Evolutionary conservation across 1,139 yeast species (phyloP), one percentile per base, ranked within the genome.

Genomic region (Kodamaea sp.): DNA sequence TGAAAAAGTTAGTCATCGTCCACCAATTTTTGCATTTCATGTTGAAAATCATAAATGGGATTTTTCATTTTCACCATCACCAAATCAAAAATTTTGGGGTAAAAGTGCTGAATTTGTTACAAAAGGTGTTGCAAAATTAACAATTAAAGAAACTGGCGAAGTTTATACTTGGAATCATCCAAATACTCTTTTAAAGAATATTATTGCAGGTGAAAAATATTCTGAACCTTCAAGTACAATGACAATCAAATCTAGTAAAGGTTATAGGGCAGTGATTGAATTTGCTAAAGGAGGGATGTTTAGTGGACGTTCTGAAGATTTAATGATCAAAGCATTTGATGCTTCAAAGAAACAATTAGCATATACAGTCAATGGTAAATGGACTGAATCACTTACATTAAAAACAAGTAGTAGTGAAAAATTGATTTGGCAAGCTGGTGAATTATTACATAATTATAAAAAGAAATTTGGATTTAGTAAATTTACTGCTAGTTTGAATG

Each of bases 41-140:
- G 88, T 80, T 5, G 96, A 90, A 45, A 71, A 87, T 15, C 62
- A 65, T 8, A 63, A 73, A 25, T 92, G 98, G 97, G 77, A 78
- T n/a, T 67, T 88, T 36, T 73, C 75, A 34, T 87, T 81, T 57
- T 75, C 85, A 8, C 80, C 94, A 2, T 72, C 81, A 26, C 97
- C 98, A 0, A 75, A 79, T 25, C 97, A 90, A 53, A 89, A 88
- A 58, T 88, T 87, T 53, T 92, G 97, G 95, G 97, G 97, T 38
- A 92, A 92, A 62, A 83, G 89, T 31, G 79, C 88, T 9, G 97
- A 92, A 59, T 69, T 92, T 42, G 75, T 77, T 35, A 87, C 88
- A 46, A 79, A 76, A 38, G 98, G 98, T 30, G 65, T 65, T 9
- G 67, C 83, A 5, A 73, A 73, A 35, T 67, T 89, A 36, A 69